A percentile compares a stretch with the other conserved stretches of the same genome.
phyloP scores from a whole-genome alignment of 1,284 basidiomycete genomes.

The Naganishia sp. region DNA sequence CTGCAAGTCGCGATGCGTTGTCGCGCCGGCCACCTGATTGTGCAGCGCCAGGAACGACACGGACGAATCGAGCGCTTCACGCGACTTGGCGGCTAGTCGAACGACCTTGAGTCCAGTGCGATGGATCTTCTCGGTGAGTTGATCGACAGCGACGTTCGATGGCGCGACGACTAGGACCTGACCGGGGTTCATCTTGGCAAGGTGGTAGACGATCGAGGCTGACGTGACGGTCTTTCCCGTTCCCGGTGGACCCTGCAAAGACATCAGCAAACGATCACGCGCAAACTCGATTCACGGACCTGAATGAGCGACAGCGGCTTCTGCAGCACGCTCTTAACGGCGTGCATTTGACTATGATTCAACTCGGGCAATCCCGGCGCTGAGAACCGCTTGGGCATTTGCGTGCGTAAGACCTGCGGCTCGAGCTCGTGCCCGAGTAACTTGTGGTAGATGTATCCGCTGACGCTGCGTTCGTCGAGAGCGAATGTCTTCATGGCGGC shows the following conservation, averaged over 20 bases:
- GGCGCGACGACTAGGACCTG: constrained; percentile 99
- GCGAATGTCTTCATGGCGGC: constrained; percentile 99
- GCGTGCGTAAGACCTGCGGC: constrained; percentile 75
- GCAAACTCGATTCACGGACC: constrained; percentile 38
- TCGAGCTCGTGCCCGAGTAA: constrained; percentile 94
- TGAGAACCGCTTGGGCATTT: constrained; percentile 82
- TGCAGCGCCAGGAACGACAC: constrained; percentile 93
- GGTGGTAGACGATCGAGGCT: constrained; percentile 98
- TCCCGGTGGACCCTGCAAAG: constrained; percentile 81
- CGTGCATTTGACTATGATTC: constrained; percentile 99
- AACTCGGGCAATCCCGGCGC: constrained; percentile 96
- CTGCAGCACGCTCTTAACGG: constrained; percentile 96
- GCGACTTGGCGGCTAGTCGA: constrained; percentile 93
- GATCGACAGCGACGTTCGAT: constrained; percentile 99
- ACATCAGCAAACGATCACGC: background rate
- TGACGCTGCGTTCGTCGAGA: constrained; percentile 97
- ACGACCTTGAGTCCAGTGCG: constrained; percentile 96
- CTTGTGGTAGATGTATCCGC: constrained; percentile 98
- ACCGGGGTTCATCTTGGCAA: constrained; percentile 99
- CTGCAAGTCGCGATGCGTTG: constrained; percentile 89
- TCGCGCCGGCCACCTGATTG: constrained; percentile 95
- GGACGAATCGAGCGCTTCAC: constrained; percentile 92
- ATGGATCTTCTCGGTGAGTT: constrained; percentile 98
- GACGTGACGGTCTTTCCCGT: constrained; percentile 99
- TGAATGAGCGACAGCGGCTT: constrained; percentile 98